Evolutionary conservation across 2,329 filamentous ascomycete species (phyloP).

Genomic region (Epichloe brachyelytri): DNA sequence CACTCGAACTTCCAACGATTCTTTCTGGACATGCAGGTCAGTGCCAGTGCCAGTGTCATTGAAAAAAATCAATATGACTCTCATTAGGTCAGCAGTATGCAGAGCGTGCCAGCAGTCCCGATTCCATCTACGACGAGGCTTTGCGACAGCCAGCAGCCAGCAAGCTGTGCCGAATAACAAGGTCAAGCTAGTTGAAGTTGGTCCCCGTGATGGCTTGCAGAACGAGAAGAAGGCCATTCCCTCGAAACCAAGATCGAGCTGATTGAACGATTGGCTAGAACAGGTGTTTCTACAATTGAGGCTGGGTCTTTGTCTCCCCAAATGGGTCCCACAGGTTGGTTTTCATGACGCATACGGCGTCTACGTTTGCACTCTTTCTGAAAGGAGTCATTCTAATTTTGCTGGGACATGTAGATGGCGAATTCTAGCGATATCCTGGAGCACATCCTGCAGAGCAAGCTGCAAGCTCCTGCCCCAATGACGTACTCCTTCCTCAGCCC

Average conservation of each 20-base stretch:
- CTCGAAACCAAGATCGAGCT: conserved; percentile 64
- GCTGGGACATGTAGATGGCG: conserved; percentile 46
- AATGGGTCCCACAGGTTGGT: conserved; percentile 68
- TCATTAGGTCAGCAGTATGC: conserved; percentile 25
- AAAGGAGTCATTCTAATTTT: background rate
- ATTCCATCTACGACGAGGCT: conserved; percentile 19
- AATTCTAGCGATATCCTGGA: conserved; percentile 64
- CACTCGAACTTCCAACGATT: background rate
- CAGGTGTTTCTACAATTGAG: conserved; percentile 63
- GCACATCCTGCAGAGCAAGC: conserved; percentile 47
- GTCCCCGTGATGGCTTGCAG: conserved; percentile 74
- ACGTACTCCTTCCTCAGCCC: conserved; percentile 74
- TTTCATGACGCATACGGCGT: background rate
- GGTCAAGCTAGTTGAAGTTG: conserved; percentile 66
- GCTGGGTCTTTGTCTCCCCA: conserved; percentile 69
- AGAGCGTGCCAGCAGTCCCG: conserved; percentile 25
- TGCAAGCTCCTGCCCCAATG: conserved; percentile 41
- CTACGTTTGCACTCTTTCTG: background rate
- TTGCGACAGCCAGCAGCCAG: conserved; percentile 26
- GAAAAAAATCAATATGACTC: conserved; percentile 16
- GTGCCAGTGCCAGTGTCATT: background rate
- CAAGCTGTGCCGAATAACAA: conserved; percentile 24
- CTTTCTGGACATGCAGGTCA: background rate
- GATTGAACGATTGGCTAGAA: conserved; percentile 53
- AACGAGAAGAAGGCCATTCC: conserved; percentile 66